A percentile compares a stretch with the other conserved stretches of the same genome.
Conservation (phyloP, 495 filamentous ascomycete species). For the Neurospora sp. region DNA sequence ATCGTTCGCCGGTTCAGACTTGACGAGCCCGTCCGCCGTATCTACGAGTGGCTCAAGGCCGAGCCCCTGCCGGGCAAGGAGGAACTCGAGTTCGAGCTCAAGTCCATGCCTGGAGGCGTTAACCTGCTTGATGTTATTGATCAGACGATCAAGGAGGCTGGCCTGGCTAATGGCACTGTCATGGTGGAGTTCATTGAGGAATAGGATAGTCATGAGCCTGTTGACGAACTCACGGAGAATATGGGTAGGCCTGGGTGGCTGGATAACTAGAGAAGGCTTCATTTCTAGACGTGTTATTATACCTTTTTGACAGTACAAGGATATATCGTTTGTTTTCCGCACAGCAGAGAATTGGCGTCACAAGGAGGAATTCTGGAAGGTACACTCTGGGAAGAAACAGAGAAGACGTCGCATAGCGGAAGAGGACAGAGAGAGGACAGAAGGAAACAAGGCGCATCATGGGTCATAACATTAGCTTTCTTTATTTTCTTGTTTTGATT, state of each 20-base stretch:
- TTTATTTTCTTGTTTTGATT: background rate
- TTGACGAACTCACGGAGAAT: background rate
- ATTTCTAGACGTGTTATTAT: background rate
- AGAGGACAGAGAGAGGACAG: background rate
- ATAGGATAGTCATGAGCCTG: slow-evolving; percentile 9
- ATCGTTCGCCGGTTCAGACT: slow-evolving; percentile 72
- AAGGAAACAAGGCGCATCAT: background rate
- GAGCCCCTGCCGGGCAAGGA: slow-evolving; percentile 66
- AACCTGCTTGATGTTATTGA: slow-evolving; percentile 70
- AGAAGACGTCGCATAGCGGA: background rate
- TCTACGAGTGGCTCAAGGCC: slow-evolving; percentile 96
- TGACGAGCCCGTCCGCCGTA: slow-evolving; percentile 67
- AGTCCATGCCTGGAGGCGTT: slow-evolving; percentile 55
- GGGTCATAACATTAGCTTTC: background rate
- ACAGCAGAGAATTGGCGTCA: background rate
- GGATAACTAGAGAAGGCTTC: background rate
- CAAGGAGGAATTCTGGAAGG: background rate
- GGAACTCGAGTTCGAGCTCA: slow-evolving; percentile 73
- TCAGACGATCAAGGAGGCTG: slow-evolving; percentile 67
- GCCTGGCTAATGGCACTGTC: slow-evolving; percentile 79
- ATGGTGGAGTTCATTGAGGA: slow-evolving; percentile 84
- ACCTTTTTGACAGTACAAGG: background rate
- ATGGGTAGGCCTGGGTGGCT: background rate
- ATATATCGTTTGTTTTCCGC: background rate
- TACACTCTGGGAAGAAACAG: background rate